phyloP scores from a whole-genome alignment of 345 rosid genomes.

The Eucalyptus shirleyi region DNA sequence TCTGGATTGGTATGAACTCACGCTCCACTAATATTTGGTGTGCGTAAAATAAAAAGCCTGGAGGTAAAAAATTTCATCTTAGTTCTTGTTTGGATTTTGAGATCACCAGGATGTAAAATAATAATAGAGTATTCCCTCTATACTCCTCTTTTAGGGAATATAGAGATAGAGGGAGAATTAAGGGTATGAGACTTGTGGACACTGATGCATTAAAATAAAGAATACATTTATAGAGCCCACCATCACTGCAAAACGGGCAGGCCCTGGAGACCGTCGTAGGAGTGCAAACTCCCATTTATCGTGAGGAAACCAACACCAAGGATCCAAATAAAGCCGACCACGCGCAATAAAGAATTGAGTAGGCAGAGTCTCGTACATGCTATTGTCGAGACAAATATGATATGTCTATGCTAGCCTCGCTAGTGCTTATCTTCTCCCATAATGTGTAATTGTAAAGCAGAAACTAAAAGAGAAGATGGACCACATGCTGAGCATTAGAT shows the following conservation, averaged over 20 bases:
- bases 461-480: not conserved
- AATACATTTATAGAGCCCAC: accelerated
- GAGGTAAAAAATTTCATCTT: too few relatives aligned
- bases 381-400: not conserved
- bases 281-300: too few relatives aligned
- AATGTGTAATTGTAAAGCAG: not conserved
- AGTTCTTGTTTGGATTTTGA: too few relatives aligned
- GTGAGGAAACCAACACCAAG: too few relatives aligned
- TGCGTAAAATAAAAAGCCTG: not conserved
- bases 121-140: too few relatives aligned
- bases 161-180: too few relatives aligned
- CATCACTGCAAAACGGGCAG: too few relatives aligned
- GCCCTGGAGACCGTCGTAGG: too few relatives aligned
- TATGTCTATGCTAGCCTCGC: not conserved
- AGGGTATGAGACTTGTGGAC: accelerated
- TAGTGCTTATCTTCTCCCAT: not conserved
- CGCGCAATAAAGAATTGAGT: not conserved
- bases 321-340: too few relatives aligned
- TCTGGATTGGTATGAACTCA: not conserved
- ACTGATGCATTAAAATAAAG: accelerated
- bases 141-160: too few relatives aligned
- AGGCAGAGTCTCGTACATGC: not conserved
- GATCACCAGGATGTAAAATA: too few relatives aligned
- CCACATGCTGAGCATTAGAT: not conserved
- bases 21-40: not conserved